Percentiles rank a stretch among this genome's conserved stretches.
Evolutionary conservation across 768 basidiomycete species (phyloP).

Genomic region (Suillus hirtellus): DNA sequence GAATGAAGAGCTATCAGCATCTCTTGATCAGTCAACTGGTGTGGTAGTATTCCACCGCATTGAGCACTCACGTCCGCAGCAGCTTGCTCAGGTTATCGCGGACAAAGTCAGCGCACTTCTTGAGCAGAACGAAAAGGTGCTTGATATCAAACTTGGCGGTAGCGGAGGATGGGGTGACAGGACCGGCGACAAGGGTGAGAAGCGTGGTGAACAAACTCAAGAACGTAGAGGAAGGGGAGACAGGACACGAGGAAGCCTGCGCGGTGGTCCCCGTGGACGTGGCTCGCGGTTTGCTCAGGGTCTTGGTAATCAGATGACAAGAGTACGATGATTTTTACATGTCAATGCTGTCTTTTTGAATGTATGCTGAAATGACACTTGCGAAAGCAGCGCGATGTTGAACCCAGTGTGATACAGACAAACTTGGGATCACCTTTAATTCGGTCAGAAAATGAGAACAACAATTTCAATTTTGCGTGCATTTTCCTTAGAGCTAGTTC

Average conservation of each 20-base stretch:
- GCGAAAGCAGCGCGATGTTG: not conserved
- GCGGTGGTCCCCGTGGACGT: constrained; percentile 69
- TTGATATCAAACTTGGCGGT: constrained; percentile 82
- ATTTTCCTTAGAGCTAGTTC: no score
- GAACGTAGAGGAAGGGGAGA: constrained; percentile 79
- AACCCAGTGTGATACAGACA: no score
- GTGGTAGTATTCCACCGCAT: constrained; percentile 94
- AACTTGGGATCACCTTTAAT: no score
- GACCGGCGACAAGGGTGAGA: constrained; percentile 7
- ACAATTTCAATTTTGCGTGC: no score
- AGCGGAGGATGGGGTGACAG: constrained; percentile 64
- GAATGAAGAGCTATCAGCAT: constrained; percentile 92
- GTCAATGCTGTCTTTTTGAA: not conserved
- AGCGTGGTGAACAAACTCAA: constrained; percentile 62
- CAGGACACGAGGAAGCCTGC: constrained; percentile 45
- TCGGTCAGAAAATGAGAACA: no score
- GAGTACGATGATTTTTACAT: constrained; percentile 11
- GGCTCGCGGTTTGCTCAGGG: constrained; percentile 84
- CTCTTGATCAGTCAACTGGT: constrained; percentile 86
- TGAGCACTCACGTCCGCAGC: constrained; percentile 85
- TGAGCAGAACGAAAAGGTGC: constrained; percentile 88
- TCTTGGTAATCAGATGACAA: constrained; percentile 76
- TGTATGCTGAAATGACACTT: not conserved
- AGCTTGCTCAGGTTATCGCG: constrained; percentile 84
- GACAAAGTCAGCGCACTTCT: constrained; percentile 86